Conservation (phyloP, 495 filamentous ascomycete genomes). For the Clavariopsis aquatica region DNA sequence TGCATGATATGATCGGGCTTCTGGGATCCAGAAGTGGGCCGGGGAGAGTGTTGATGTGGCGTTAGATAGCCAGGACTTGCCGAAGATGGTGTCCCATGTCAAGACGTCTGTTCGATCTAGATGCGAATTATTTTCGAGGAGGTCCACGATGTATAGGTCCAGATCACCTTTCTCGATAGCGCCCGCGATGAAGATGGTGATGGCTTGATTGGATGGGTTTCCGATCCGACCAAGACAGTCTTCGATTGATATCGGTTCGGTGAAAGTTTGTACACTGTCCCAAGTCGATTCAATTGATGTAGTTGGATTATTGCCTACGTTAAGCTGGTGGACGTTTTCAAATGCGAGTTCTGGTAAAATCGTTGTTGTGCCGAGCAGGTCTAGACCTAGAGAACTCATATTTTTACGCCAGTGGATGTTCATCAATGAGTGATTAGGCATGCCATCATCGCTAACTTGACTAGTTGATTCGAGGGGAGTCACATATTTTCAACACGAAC, state of each 20-base stretch:
- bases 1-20: background rate
- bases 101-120: background rate
- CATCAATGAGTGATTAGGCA: background rate
- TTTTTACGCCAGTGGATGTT: background rate
- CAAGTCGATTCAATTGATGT: background rate
- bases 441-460: background rate
- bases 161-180: background rate
- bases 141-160: background rate
- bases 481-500: too few relatives aligned
- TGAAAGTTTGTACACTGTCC: background rate
- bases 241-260: background rate
- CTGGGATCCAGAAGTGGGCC: background rate
- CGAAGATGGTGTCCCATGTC: constrained; percentile 4
- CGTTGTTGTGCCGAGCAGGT: background rate
- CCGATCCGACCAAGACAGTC: background rate
- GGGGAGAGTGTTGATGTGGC: background rate
- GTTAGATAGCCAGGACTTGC: background rate
- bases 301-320: background rate
- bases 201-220: background rate
- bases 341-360: background rate
- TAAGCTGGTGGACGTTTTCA: background rate
- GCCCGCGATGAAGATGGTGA: constrained; percentile 5
- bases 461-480: background rate
- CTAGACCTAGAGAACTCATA: background rate
- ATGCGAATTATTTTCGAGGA: background rate